Evolutionary conservation across 768 basidiomycete genomes (phyloP).

Genomic region (Lactarius pseudohatsudake): DNA sequence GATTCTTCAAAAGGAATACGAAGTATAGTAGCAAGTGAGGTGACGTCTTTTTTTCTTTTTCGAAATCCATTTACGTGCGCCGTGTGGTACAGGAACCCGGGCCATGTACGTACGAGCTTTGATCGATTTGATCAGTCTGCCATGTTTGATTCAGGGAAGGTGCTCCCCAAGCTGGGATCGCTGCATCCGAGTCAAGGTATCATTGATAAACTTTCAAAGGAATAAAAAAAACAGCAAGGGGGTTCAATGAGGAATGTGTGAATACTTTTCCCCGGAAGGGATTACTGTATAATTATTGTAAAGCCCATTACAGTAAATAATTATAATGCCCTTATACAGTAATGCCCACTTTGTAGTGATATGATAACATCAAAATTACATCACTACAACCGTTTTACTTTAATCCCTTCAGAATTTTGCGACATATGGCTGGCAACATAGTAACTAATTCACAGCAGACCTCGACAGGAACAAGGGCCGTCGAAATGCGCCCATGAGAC

Average conservation of each 20-base stretch:
- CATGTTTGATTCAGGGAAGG: neutral
- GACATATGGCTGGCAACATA: too few species aligned
- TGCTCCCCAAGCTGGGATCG: neutral
- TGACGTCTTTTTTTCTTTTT: neutral
- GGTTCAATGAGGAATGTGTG: neutral
- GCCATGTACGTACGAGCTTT: neutral
- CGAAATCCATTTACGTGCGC: neutral
- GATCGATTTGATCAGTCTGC: slow-evolving; percentile 1
- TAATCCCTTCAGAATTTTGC: too few species aligned
- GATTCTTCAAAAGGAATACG: neutral
- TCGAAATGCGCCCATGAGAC: too few species aligned
- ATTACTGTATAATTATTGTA: too few species aligned
- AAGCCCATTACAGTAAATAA: too few species aligned
- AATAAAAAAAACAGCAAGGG: neutral
- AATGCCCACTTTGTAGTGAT: too few species aligned
- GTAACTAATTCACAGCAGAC: too few species aligned
- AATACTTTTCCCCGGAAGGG: neutral
- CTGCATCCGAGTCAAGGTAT: neutral
- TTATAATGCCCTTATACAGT: too few species aligned
- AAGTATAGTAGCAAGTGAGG: neutral
- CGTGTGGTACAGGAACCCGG: too few species aligned
- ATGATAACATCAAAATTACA: too few species aligned
- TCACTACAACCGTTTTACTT: too few species aligned
- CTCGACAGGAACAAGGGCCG: too few species aligned
- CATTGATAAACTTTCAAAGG: neutral